Base-by-base conservation (phyloP, 176 grass and related monocot genomes). In the Alopecurus myosuroides region DNA sequence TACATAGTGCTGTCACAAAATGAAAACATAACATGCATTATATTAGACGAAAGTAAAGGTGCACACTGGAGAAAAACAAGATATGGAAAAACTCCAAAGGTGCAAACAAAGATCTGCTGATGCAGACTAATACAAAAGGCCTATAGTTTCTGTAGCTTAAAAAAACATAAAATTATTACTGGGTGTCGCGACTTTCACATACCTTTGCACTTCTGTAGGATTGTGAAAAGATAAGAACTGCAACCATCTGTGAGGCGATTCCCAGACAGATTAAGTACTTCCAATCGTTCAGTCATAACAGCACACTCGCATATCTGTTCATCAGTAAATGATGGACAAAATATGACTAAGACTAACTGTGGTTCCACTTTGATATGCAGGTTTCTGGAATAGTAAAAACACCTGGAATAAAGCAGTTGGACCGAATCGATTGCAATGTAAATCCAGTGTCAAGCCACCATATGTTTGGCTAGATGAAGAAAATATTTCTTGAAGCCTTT, bases 321-420 rank as follows among this genome's bases (percentile, higher is more conserved):
- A 92, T 57, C 36, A 48, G 66, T 74, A 86, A 49, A 68, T 78
- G 77, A 85, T 49, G 29, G 66, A 14, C 68, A 13, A 82, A 82
- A 81, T 26, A 52, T 76, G 6, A 31, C 5, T 49, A 77, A 25
- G 41, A 79, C 8, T 31, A 79, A 62, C 14, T 63, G 31, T 80
- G 35, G 26, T 67, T 85, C 44, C 14, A 90, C 51, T 76, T 85
- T 86, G 42, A 58, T 44, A 83, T 34, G 13, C 39, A 82, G 10
- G 36, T 79, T 78, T 90, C 14, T 41, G 29, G 65, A 41, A 64
- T 70, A 73, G 29, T 30, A 35, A 40, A 81, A 78, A 76, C 48
- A 98, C 96, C 96, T 98, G 96, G 85, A 98, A 98, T 84, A 98
- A 89, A 89, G 96, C 93, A 78, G 91, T 98, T 65, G 96, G 96